Base-by-base conservation (phyloP, 768 basidiomycete genomes). In the Amanita rubescens region DNA sequence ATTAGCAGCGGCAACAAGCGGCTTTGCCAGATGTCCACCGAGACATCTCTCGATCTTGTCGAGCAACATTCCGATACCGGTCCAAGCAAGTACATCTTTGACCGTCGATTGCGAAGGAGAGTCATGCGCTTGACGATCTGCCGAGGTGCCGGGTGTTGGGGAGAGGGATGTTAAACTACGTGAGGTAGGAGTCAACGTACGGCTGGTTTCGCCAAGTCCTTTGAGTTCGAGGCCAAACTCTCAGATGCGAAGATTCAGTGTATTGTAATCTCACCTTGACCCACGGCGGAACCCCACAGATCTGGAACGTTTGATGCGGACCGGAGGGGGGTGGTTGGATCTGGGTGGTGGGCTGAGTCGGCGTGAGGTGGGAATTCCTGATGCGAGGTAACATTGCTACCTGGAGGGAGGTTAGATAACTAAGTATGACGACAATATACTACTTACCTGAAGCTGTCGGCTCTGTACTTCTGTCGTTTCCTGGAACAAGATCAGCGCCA, bases 1-100 rank as follows among this genome's bases (percentile, higher is more conserved):
- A 25, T 58, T 58, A 15, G 52, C n/a, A 10, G 54, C 49, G 22
- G 55, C 51, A 43, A 58, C 44, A 47, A 55, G 57, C n/a, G 24
- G 30, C 44, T 55, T 53, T 30, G 54, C 47, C 33, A 49, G 49
- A 10, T 55, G 56, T 17, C 57, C 57, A 9, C 49, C 55, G n/a
- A 58, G 17, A 45, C 30, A 58, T 42, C 19, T 14, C 41, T 57
- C 53, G 19, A 54, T 45, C 35, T 25, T 50, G 27, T 55, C 55
- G 51, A 52, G 51, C 37, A 52, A 52, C 37, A 52, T 39, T 27
- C 44, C 51, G 7, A 44, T 20, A 46, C 41, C 51, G 6, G 22
- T 24, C 41, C 51, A 42, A 22, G 51, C 41, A 14, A 22, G 37
- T 39, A 25, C 35, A 49, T 47, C 35, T 37, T 37, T 37, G 35